Conservation (phyloP, 306 rosid genomes). For the Abrus pulchellus region DNA sequence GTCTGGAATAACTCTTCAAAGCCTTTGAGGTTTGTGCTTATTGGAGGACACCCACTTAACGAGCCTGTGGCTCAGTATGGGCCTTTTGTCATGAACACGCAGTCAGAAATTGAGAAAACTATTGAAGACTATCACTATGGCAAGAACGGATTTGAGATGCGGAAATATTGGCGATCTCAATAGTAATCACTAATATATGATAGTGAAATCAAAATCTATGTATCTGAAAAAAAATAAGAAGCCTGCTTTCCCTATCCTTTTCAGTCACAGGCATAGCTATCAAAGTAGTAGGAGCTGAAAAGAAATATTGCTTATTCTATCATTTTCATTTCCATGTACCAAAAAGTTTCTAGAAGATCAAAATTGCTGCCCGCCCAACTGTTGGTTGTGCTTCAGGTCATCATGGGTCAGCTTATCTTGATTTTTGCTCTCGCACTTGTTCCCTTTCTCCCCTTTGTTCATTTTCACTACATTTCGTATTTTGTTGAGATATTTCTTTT, state of each 20-base stretch:
- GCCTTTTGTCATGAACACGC: constrained; percentile 96
- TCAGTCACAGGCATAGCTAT: constrained; percentile 55
- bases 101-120: constrained; percentile 81
- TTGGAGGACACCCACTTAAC: constrained; percentile 85
- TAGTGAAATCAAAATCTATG: constrained; percentile 4
- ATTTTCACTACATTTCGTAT: constrained; percentile 16
- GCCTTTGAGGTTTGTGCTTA: constrained; percentile 67
- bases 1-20: constrained; percentile 87
- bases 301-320: constrained; percentile 48
- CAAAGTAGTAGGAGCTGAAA: constrained; percentile 63
- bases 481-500: constrained; percentile 13
- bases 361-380: constrained; percentile 46
- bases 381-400: constrained; percentile 54
- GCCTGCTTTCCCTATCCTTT: constrained; percentile 37
- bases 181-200: constrained; percentile 30
- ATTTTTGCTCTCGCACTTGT: not conserved
- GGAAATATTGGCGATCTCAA: constrained; percentile 79
- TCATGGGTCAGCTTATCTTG: constrained; percentile 59
- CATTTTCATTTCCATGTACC: constrained; percentile 39
- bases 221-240: constrained; percentile 20
- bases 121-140: constrained; percentile 75
- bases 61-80: constrained; percentile 92
- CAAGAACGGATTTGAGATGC: constrained; percentile 88
- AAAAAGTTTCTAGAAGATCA: constrained; percentile 71
- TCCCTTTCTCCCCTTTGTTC: constrained; percentile 5